Evolutionary conservation across 2,329 filamentous ascomycete species (phyloP).

Genomic region (Sclerotinia spermophila): DNA sequence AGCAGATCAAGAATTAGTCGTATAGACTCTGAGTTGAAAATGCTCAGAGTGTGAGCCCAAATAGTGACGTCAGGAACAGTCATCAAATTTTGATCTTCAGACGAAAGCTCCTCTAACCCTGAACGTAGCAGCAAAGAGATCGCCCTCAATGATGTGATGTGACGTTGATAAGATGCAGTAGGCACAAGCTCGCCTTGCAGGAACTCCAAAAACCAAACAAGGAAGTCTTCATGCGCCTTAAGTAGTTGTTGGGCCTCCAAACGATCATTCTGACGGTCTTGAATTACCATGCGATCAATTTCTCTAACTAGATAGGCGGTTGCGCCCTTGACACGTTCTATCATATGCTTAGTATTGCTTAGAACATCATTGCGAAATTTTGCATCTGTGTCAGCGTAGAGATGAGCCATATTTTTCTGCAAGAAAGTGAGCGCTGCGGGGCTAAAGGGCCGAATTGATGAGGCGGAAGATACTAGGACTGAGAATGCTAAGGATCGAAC

Average conservation of each 20-base stretch:
- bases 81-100: neutral
- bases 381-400: conserved; percentile 81
- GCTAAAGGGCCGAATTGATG: conserved; percentile 70
- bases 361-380: conserved; percentile 81
- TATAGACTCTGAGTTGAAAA: conserved; percentile 48
- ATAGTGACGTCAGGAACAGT: conserved; percentile 22
- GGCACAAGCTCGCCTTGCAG: conserved; percentile 70
- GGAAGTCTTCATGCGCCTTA: conserved; percentile 58
- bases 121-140: conserved; percentile 58
- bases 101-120: conserved; percentile 19
- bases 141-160: conserved; percentile 75
- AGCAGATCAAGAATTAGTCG: conserved; percentile 72
- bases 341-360: conserved; percentile 69
- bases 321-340: conserved; percentile 69
- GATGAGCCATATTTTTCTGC: conserved; percentile 60
- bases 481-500: conserved; percentile 79
- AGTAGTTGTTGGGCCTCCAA: conserved; percentile 15
- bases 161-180: conserved; percentile 84
- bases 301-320: conserved; percentile 53
- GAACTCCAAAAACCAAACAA: conserved; percentile 72
- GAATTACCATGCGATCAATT: conserved; percentile 22
- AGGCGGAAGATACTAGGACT: conserved; percentile 71
- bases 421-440: conserved; percentile 59
- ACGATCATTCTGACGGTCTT: conserved; percentile 1
- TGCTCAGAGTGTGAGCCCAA: conserved; percentile 35